Conservation (phyloP, 2,329 filamentous ascomycete genomes). For the Botrytis aclada region DNA sequence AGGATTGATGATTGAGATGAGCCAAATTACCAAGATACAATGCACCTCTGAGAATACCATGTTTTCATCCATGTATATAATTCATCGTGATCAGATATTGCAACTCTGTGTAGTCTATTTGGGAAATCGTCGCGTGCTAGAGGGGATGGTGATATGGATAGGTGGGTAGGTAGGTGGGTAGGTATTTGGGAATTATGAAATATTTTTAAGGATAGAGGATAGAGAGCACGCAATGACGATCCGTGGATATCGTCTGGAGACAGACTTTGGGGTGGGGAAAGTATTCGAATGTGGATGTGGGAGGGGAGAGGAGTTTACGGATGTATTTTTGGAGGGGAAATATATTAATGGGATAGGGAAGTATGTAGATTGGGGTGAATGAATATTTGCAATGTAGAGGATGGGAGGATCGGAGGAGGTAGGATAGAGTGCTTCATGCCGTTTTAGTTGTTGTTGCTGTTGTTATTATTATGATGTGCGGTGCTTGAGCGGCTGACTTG, state of each 20-base stretch:
- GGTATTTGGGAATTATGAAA: background rate
- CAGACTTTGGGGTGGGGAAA: too few relatives aligned
- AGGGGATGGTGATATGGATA: too few relatives aligned
- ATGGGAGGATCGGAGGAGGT: background rate
- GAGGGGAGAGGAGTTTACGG: background rate
- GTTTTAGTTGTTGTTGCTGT: background rate
- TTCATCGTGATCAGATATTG: background rate
- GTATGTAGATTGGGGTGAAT: background rate
- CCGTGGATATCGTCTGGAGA: too few relatives aligned
- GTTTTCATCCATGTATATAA: background rate
- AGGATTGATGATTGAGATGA: background rate
- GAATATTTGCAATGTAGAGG: background rate
- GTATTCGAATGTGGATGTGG: background rate
- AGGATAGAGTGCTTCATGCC: background rate
- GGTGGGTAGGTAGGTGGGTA: background rate
- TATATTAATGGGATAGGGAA: background rate
- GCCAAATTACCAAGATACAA: background rate
- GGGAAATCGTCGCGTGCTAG: background rate
- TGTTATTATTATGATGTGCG: background rate
- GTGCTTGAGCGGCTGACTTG: background rate
- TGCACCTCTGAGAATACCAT: accelerated
- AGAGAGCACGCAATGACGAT: background rate
- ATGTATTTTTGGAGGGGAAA: background rate
- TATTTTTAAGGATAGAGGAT: too few relatives aligned
- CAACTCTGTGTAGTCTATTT: background rate